These are phyloP conservation scores for Ambrosiella cleistominuta DNA, from an alignment of 2,329 filamentous ascomycete genomes.

Conservation along the genomic window DNA sequence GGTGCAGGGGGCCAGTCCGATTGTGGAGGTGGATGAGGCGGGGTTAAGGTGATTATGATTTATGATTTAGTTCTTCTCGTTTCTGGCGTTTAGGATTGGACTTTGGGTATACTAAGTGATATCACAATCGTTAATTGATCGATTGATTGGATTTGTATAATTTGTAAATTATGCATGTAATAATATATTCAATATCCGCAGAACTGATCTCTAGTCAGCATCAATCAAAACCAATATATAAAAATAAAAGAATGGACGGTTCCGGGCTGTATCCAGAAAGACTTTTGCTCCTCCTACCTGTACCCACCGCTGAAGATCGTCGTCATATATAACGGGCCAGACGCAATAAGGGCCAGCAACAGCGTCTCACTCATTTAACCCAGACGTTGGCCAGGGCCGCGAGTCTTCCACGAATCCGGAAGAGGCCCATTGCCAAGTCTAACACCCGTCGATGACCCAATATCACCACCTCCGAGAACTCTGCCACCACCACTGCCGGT, in stretches of 20 bases:
- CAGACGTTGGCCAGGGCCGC: constrained; percentile 45
- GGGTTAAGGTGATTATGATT: not conserved
- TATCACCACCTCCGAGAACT: constrained; percentile 1
- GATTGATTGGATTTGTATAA: not conserved
- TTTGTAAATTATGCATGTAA: not conserved
- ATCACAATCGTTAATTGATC: no score
- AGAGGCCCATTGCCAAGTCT: constrained; percentile 26
- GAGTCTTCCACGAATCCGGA: constrained; percentile 45
- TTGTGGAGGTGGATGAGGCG: constrained; percentile 15
- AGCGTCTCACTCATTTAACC: constrained; percentile 24
- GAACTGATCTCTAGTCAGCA: no score
- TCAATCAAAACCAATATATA: not conserved
- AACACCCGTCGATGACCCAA: constrained; percentile 5
- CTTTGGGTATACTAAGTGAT: not conserved
- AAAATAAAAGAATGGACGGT: not conserved
- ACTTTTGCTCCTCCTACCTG: not conserved
- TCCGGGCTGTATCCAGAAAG: not conserved
- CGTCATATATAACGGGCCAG: no score
- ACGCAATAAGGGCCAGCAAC: not conserved
- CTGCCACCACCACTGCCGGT: not conserved
- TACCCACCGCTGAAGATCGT: no score
- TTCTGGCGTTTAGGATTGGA: not conserved
- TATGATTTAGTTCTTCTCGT: not conserved
- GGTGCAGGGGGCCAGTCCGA: constrained; percentile 17
- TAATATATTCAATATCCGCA: not conserved